A percentile compares a stretch with the other conserved stretches of the same genome.
Conservation (phyloP, 2,329 filamentous ascomycete genomes). For the Podosphaera xanthii region DNA sequence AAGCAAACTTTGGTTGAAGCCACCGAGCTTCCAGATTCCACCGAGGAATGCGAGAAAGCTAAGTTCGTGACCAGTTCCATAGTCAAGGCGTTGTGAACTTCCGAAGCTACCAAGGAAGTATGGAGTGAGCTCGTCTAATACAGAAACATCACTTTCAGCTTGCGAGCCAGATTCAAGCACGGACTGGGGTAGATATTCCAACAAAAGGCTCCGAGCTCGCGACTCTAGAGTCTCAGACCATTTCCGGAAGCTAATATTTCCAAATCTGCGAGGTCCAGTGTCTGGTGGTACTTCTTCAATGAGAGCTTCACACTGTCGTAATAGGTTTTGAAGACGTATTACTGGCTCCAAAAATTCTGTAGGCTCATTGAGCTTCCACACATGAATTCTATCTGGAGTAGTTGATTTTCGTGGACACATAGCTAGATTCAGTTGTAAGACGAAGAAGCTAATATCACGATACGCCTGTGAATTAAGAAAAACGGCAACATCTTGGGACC, state of each 20-base stretch:
- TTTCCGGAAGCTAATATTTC: slow-evolving; percentile 70
- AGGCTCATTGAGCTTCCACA: slow-evolving; percentile 25
- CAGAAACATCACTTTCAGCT: slow-evolving; percentile 18
- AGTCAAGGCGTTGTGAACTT: slow-evolving; percentile 73
- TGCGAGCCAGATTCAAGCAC: slow-evolving; percentile 16
- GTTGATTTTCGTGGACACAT: slow-evolving; percentile 45
- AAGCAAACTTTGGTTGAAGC: slow-evolving; percentile 35
- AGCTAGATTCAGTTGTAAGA: slow-evolving; percentile 73
- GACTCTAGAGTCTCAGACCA: slow-evolving; percentile 55
- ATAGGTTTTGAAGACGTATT: slow-evolving; percentile 37
- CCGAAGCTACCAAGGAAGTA: slow-evolving; percentile 79
- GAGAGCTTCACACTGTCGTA: slow-evolving; percentile 39
- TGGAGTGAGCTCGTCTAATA: slow-evolving; percentile 43
- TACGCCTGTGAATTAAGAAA: slow-evolving; percentile 72
- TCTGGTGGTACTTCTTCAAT: slow-evolving; percentile 66
- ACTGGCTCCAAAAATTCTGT: slow-evolving; percentile 26
- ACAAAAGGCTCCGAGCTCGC: slow-evolving; percentile 30
- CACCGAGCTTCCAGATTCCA: slow-evolving; percentile 73
- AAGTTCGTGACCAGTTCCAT: slow-evolving; percentile 87
- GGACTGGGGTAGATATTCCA: slow-evolving; percentile 28
- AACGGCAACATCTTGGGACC: slow-evolving; percentile 54
- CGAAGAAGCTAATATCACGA: slow-evolving; percentile 63
- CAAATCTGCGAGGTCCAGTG: slow-evolving; percentile 68
- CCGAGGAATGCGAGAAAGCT: slow-evolving; percentile 85
- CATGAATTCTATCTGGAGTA: slow-evolving; percentile 22